Evolutionary conservation across 768 basidiomycete species (phyloP), one percentile per base, ranked within the genome.

Genomic region (Mrakia blollopis): DNA sequence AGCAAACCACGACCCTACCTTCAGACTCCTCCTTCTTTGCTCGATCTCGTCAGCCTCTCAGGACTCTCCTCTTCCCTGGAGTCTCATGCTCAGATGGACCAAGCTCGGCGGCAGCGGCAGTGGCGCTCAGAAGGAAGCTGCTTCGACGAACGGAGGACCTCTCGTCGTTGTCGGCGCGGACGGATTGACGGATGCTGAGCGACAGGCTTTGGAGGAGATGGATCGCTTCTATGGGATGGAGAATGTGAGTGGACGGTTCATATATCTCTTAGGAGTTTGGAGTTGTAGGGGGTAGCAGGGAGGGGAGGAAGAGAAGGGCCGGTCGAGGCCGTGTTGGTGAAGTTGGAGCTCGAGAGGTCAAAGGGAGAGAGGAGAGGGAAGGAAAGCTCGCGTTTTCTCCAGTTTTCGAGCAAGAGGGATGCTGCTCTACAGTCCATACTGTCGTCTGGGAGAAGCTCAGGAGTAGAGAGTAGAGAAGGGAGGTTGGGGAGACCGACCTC

Each of bases 171-270:
- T 41, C 7, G 72, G 63, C 30, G 18, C 47, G 16, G 72, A 73
- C 39, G 71, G 65, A 6, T 63, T 77, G 28, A 77, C 72, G 30
- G 60, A 72, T 21, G 21, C 35, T 21, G 75, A 76, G 30, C 16
- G 75, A 41, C 32, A 37, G 16, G 54, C 69, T 10, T 52, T 77
- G 25, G 80, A 79, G 28, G 82, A 82, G 47, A 80, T 81, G n/a
- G 85, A 85, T 72, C 70, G 83, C 0, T 80, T 84, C 72, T 96
- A 95, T 86, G 96, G 96, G n/a, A 86, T 97, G 73, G 96, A 97
- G 87, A 98, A 98, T 84, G 94, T 95, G 83, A 81, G 94, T 88
- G 28, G 32, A 5, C 70, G 9, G 7, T 28, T 28, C 10, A 4
- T 57, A 13, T 0, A 2, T 57, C 28, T 28, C 3, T 5, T 32